phyloP scores from a whole-genome alignment of 2,329 filamentous ascomycete genomes.

The Phyllachora maydis region DNA sequence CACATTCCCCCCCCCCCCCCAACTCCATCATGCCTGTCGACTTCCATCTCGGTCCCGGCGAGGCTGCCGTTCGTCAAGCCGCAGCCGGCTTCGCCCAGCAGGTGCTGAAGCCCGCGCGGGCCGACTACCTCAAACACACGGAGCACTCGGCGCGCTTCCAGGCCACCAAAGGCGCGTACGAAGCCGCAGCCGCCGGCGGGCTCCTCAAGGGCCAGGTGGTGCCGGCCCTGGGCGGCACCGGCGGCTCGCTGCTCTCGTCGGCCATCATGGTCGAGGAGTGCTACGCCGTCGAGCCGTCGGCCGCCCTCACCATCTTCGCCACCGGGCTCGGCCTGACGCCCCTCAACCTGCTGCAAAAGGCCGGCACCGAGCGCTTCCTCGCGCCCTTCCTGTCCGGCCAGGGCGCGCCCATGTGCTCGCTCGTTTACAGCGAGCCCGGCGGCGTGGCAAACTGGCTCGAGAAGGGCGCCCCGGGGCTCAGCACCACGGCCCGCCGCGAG shows the following conservation, averaged over 20 bases:
- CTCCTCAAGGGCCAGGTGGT: conserved; percentile 25
- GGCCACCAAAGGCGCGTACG: conserved; percentile 23
- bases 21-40: conserved; percentile 7
- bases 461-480: conserved; percentile 22
- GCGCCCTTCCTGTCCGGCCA: conserved; percentile 21
- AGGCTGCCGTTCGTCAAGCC: conserved; percentile 5
- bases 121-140: conserved; percentile 5
- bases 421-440: conserved; percentile 28
- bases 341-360: conserved; percentile 20
- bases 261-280: conserved; percentile 30
- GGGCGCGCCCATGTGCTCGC: conserved; percentile 24
- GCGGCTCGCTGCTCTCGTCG: conserved; percentile 21
- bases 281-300: conserved; percentile 26
- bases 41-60: conserved; percentile 6
- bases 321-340: conserved; percentile 30
- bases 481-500: conserved; percentile 24
- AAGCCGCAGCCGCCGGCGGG: conserved; percentile 18
- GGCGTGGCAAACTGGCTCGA: conserved; percentile 31
- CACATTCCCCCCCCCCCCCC: background rate
- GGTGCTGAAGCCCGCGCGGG: conserved; percentile 6
- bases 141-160: conserved; percentile 18
- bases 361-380: conserved; percentile 20
- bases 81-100: conserved; percentile 6
- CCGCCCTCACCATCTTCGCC: conserved; percentile 25
- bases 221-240: conserved; percentile 20